phyloP scores from a whole-genome alignment of 164 flowering plant species.

The Vitis riparia region DNA sequence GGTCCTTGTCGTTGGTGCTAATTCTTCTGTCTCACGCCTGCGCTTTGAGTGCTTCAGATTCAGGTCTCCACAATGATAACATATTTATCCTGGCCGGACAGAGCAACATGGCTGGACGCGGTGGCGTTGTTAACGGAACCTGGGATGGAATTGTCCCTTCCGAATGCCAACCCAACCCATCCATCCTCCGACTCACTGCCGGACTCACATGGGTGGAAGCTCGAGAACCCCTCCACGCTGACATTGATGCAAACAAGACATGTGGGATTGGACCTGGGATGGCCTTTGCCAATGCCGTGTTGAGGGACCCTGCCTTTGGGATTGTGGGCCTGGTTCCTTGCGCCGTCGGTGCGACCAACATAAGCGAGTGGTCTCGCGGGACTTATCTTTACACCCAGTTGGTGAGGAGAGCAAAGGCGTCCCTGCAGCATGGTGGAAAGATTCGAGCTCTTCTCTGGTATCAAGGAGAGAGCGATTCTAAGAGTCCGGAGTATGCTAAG shows the following conservation, averaged over 20 bases:
- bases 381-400: conserved; percentile 39
- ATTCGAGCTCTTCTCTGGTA: conserved; percentile 68
- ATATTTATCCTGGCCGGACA: conserved; percentile 69
- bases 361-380: conserved; percentile 67
- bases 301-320: conserved; percentile 30
- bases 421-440: conserved; percentile 45
- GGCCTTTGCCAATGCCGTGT: conserved; percentile 58
- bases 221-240: conserved; percentile 66
- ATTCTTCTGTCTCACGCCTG: too few relatives aligned
- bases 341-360: conserved; percentile 73
- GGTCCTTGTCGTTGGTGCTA: too few relatives aligned
- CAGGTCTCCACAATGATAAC: not conserved
- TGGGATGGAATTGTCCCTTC: conserved; percentile 73
- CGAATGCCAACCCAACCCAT: conserved; percentile 42
- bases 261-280: conserved; percentile 88
- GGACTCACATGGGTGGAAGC: conserved; percentile 60
- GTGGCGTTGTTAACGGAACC: conserved; percentile 46
- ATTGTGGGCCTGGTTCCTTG: conserved; percentile 79
- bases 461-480: conserved; percentile 82
- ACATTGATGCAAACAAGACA: conserved; percentile 54
- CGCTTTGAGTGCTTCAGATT: too few relatives aligned
- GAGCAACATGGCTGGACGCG: conserved; percentile 89
- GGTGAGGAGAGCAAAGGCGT: conserved; percentile 44
- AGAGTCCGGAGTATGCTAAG: conserved; percentile 36
- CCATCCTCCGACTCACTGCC: conserved; percentile 47